Base-by-base conservation (phyloP, 306 rosid genomes). In the Citrullus colocynthis region DNA sequence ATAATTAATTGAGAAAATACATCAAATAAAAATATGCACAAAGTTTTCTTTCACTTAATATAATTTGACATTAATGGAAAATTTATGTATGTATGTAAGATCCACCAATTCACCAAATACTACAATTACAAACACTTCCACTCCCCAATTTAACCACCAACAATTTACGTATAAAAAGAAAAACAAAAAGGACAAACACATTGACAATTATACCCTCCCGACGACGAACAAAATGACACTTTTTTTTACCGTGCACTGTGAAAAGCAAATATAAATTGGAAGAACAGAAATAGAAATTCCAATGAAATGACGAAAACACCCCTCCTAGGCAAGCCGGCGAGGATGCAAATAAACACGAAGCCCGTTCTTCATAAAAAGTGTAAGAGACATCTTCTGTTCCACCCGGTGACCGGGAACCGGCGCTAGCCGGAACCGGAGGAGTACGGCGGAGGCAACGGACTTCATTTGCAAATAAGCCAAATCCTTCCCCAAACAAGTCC, bases 381-480 rank as follows among this genome's bases (percentile, higher is more conserved):
- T 89, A 17, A 95, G 92, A 0, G 98, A 92, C 96, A 94, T 92
- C 85, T 95, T 95, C 83, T 95, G 98, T 85, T 90, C 92, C 18
- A 89, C 96, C 6, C 78, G 85, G 84, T 88, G 94, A 79, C 90
- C 93, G 79, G 97, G 98, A 80, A 88, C 98, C 11, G 65, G 88
- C 0, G 82, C 80, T n/a, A 90, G 69, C 83, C 92, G 96, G 87
- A 89, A 92, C 36, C 91, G 93, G 36, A 95, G 78, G 9, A 95
- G 88, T 42, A 95, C 93, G 28, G 98, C 98, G 0, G 97, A 86
- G 1, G 92, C 98, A 54, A 95, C 96, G 0, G 98, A 95, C 65
- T 90, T 92, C 98, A 95, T 95, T 77, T 95, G 98, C 52, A 95
- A 82, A 82, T 95, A 95, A 78, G 98, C 98, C 84, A 95, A 80